Percentiles rank a stretch among this genome's conserved stretches.
Evolutionary conservation across 2,329 filamentous ascomycete genomes (phyloP).

Genomic region (Diaporthe citriasiana): DNA sequence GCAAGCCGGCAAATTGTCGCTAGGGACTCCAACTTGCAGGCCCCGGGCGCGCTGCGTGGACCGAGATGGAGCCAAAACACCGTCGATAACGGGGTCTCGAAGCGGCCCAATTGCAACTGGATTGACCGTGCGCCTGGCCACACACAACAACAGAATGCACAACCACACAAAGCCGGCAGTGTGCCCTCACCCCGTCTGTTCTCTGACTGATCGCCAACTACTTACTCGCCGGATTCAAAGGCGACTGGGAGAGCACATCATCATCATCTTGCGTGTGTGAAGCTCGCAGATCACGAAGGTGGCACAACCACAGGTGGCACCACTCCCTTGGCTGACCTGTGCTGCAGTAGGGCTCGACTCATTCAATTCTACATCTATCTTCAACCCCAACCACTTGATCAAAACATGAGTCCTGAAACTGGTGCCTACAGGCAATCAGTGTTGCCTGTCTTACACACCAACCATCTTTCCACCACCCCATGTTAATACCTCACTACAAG

Average conservation of each 20-base stretch:
- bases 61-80: slow-evolving; percentile 9
- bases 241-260: not conserved
- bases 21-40: not conserved
- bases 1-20: slow-evolving; percentile 7
- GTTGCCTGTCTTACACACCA: slow-evolving; percentile 1
- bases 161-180: not conserved
- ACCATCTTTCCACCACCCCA: not conserved
- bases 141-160: not conserved
- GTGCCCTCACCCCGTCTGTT: no score
- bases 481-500: not conserved
- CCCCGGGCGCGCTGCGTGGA: not conserved
- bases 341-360: not conserved
- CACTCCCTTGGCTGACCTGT: slow-evolving; percentile 6
- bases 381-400: not conserved
- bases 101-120: slow-evolving; percentile 3
- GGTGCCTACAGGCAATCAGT: not conserved
- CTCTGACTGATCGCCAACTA: not conserved
- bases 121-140: not conserved
- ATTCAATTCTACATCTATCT: not conserved
- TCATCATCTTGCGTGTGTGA: not conserved
- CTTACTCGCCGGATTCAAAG: not conserved
- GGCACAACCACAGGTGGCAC: slow-evolving; percentile 22
- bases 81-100: not conserved
- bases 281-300: slow-evolving; percentile 1
- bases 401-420: not conserved